Conservation (phyloP, 2,329 filamentous ascomycete genomes). For the Camptophora hylomeconis region DNA sequence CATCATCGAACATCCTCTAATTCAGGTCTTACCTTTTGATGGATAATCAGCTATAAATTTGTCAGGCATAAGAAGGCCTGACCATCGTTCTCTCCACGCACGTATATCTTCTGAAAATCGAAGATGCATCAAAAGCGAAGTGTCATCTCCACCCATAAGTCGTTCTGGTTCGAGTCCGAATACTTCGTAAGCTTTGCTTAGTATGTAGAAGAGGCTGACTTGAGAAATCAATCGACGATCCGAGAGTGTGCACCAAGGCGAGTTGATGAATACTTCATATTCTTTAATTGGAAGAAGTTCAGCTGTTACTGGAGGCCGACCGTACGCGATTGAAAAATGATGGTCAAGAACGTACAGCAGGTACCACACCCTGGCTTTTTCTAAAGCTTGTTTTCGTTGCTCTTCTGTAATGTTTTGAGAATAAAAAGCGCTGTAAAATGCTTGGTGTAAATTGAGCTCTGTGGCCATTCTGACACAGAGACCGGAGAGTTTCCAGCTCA, state of each 20-base stretch:
- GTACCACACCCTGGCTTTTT: constrained; percentile 49
- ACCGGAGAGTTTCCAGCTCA: constrained; percentile 50
- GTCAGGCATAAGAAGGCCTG: constrained; percentile 14
- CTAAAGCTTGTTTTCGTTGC: constrained; percentile 23
- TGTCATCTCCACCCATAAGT: constrained; percentile 16
- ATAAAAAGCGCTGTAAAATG: constrained; percentile 36
- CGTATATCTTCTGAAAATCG: constrained; percentile 37
- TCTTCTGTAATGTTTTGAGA: constrained; percentile 30
- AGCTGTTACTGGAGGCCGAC: constrained; percentile 44
- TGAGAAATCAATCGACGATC: constrained; percentile 47
- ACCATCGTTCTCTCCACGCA: constrained; percentile 39
- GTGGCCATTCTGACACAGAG: constrained; percentile 46
- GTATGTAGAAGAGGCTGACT: constrained; percentile 44
- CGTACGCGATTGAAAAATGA: constrained; percentile 51
- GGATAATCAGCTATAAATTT: constrained; percentile 17
- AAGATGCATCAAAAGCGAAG: constrained; percentile 30
- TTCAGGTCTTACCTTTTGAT: constrained; percentile 11
- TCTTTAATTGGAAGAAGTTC: constrained; percentile 46
- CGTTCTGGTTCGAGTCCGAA: constrained; percentile 39
- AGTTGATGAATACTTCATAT: constrained; percentile 43
- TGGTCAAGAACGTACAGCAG: constrained; percentile 53
- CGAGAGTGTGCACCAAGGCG: constrained; percentile 37
- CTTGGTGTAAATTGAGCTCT: constrained; percentile 43
- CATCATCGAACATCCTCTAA: neutral
- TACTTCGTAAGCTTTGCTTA: constrained; percentile 42